Evolutionary conservation across 164 flowering plant genomes (phyloP).

Genomic region (Stephania japonica): DNA sequence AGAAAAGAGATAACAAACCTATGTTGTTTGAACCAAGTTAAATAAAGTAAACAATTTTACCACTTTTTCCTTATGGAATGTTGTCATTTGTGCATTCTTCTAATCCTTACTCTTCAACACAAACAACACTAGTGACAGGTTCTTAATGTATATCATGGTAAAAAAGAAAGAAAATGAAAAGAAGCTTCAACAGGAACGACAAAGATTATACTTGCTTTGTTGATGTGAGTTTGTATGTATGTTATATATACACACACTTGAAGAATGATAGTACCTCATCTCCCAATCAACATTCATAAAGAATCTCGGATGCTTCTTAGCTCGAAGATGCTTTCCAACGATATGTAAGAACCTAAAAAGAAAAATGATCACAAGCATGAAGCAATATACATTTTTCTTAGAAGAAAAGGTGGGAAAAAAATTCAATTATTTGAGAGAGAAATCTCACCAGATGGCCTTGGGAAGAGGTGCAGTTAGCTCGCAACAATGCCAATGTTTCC

Average conservation of each 20-base stretch:
- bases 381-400: not conserved
- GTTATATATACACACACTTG: slow-evolving; percentile 2
- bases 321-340: slow-evolving; percentile 24
- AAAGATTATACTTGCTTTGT: not conserved
- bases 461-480: slow-evolving; percentile 18
- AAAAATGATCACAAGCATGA: not conserved
- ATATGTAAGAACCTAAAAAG: slow-evolving; percentile 46
- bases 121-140: not conserved
- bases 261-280: not conserved
- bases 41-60: not conserved
- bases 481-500: slow-evolving; percentile 51
- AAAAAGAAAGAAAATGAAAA: not conserved
- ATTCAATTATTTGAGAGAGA: not conserved
- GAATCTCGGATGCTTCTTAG: not conserved
- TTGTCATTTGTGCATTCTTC: not conserved
- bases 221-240: not conserved
- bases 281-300: not conserved
- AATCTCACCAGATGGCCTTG: slow-evolving; percentile 49
- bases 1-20: not conserved
- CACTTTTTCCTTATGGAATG: not conserved
- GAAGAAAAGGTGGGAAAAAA: not conserved
- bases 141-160: not conserved
- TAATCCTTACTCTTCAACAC: not conserved
- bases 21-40: not conserved
- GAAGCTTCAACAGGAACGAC: not conserved